Evolutionary conservation across 495 filamentous ascomycete genomes (phyloP).

Genomic region (Haplographium delicatum): DNA sequence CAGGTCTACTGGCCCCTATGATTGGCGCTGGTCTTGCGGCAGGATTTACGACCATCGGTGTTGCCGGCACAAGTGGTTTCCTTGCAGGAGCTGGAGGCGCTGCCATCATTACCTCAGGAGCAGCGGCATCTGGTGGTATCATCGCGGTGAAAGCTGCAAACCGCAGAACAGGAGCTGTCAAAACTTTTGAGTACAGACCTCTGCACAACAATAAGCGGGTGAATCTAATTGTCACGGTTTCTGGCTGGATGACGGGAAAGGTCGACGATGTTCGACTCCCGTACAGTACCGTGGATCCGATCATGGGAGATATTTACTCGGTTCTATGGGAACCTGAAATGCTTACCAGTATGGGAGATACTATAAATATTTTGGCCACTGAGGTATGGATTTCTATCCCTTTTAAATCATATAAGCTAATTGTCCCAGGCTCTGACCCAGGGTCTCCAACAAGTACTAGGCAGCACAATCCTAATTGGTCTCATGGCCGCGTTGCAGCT

Average conservation of each 20-base stretch:
- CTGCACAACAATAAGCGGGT: constrained; percentile 96
- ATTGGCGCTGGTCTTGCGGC: constrained; percentile 94
- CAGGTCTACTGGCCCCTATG: constrained; percentile 84
- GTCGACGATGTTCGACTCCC: constrained; percentile 94
- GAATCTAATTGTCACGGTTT: constrained; percentile 91
- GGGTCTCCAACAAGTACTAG: constrained; percentile 92
- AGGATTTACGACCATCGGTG: constrained; percentile 91
- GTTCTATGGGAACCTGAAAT: constrained; percentile 98
- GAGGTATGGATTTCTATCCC: constrained; percentile 56
- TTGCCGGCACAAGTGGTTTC: constrained; percentile 83
- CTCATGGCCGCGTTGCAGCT: constrained; percentile 94
- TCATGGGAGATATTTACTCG: constrained; percentile 98
- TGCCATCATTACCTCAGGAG: constrained; percentile 85
- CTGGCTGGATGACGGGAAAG: constrained; percentile 98
- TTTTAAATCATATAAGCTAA: constrained; percentile 2
- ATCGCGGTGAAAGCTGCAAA: constrained; percentile 83
- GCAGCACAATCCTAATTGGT: constrained; percentile 77
- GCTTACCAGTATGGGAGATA: constrained; percentile 94
- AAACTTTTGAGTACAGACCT: constrained; percentile 94
- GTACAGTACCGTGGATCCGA: constrained; percentile 90
- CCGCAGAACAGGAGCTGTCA: constrained; percentile 82
- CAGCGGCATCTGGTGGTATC: constrained; percentile 77
- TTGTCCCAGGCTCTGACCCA: constrained; percentile 67
- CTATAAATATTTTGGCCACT: constrained; percentile 95
- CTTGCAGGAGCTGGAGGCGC: constrained; percentile 89